Evolutionary conservation across 768 basidiomycete genomes (phyloP), one percentile per base, ranked within the genome.

Genomic region (Pisolithus sp.): DNA sequence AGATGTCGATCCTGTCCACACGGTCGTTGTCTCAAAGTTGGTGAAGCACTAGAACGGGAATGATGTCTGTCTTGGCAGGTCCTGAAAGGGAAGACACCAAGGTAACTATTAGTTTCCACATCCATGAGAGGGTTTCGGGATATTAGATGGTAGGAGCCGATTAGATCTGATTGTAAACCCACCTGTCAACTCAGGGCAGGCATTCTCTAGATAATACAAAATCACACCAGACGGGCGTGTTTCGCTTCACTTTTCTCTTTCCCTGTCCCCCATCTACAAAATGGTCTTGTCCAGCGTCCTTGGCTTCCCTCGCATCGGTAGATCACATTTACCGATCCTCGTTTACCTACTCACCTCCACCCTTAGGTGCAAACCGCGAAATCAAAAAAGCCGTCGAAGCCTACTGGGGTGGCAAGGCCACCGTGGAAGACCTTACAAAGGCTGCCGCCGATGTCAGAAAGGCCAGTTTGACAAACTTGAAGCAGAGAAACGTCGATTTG

Each of bases 361-460:
- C 20, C 15, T 21, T 23, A 93, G 92, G 92, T 76, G 86, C 85
- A 53, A 86, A 93, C 76, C 90, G 90, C 74, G 92, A 95, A 75
- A 82, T 94, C 56, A 96, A 96, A 76, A 95, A 97, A 78, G 93
- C 93, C 59, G 90, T 96, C 64, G 95, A 98, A 74, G 87, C 92
- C 51, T 97, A 98, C 78, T 99, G 96, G 96, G 91, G 80, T 30
- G 88, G 89, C 70, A 97, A 95, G 71, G 76, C 84, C 68, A 79
- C 85, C 54, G 91, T 83, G 34, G 89, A 89, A 59, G 89, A 93
- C 53, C 86, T 99, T 59, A 84, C 84, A 66, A 89, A 89, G 71
- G 83, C 77, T 57, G 89, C 93, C 61, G 86, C 90, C 59, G 85
- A 90, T 48, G 85, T 93, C 65, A 88, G 86, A 70, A 90, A 91